A percentile compares a stretch with the other conserved stretches of the same genome.
phyloP scores from a whole-genome alignment of 495 filamentous ascomycete species.

The Tuber indicum region DNA sequence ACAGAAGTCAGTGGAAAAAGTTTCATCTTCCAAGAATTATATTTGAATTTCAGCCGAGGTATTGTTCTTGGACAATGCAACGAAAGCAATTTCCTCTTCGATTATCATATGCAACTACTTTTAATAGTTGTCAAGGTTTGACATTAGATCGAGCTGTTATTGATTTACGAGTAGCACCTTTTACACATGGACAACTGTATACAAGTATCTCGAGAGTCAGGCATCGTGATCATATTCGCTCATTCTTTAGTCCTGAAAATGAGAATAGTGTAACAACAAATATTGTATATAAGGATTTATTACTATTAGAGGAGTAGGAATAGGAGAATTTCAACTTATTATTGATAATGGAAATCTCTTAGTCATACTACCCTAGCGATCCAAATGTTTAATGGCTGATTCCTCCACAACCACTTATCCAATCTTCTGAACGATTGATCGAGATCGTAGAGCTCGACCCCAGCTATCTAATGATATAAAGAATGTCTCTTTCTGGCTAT shows the following conservation, averaged over 20 bases:
- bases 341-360: no score
- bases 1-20: neutral
- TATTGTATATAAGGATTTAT: neutral
- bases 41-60: constrained; percentile 14
- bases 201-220: constrained; percentile 6
- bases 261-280: neutral
- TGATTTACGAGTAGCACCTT: constrained; percentile 10
- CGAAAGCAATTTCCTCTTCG: constrained; percentile 13
- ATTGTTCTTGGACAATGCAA: constrained; percentile 14
- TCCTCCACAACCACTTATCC: no score
- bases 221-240: constrained; percentile 5
- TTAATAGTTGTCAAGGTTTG: constrained; percentile 24
- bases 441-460: no score
- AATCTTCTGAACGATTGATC: no score
- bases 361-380: no score
- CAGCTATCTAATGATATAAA: no score
- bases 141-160: constrained; percentile 17
- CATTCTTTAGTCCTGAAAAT: constrained; percentile 1
- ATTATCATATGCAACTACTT: constrained; percentile 19
- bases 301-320: no score
- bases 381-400: no score
- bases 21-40: constrained; percentile 12
- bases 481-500: no score
- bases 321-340: no score
- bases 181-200: constrained; percentile 22